These are phyloP conservation scores for Botryotinia convoluta DNA, from an alignment of 2,329 filamentous ascomycete genomes.

Conservation along the genomic window DNA sequence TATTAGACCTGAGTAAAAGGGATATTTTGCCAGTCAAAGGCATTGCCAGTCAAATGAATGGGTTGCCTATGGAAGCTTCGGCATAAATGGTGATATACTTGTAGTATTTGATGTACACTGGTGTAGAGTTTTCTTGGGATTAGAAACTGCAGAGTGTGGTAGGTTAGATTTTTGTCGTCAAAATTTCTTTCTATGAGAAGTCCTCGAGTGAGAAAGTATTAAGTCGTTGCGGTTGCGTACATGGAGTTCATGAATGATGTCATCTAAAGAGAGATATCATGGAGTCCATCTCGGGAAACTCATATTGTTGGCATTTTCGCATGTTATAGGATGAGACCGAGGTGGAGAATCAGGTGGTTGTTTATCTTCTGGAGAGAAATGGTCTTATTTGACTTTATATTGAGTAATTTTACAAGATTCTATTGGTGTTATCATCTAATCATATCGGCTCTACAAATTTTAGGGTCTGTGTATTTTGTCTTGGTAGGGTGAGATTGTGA, in stretches of 20 bases:
- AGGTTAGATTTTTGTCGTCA: too few species aligned
- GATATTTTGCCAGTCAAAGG: background rate
- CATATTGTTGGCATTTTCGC: background rate
- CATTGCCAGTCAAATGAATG: background rate
- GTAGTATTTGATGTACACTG: background rate
- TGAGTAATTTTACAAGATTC: accelerated
- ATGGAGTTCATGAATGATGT: too few species aligned
- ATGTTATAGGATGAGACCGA: accelerated
- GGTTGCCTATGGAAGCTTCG: background rate
- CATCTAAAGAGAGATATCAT: background rate
- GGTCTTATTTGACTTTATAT: background rate
- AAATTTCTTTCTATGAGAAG: too few species aligned
- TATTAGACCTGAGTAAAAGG: too few species aligned
- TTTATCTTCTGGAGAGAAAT: background rate
- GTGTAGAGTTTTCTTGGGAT: too few species aligned
- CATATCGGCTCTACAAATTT: background rate
- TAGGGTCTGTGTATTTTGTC: background rate
- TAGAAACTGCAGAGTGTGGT: background rate
- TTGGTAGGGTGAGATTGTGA: accelerated
- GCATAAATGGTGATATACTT: background rate
- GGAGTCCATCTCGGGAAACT: background rate
- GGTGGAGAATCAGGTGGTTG: background rate
- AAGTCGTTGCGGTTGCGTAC: too few species aligned
- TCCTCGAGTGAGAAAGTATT: too few species aligned
- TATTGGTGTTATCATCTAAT: background rate